Evolutionary conservation across 1,139 yeast species (phyloP).

Genomic region (Pichia sp.): DNA sequence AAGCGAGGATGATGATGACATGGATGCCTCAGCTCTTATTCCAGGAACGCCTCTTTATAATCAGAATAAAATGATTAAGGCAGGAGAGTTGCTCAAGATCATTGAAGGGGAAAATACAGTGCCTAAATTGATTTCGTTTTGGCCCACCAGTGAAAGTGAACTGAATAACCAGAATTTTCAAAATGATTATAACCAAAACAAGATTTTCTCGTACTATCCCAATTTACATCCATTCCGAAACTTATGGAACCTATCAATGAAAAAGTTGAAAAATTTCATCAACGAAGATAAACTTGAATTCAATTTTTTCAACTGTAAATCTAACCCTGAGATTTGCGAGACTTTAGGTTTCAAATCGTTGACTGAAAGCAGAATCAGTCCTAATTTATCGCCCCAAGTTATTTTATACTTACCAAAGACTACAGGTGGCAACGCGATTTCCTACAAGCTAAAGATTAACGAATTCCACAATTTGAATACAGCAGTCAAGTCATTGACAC

Average conservation of each 20-base stretch:
- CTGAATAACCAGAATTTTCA: slow-evolving; percentile 38
- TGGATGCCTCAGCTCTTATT: neutral
- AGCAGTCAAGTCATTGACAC: slow-evolving; percentile 29
- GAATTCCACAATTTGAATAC: slow-evolving; percentile 14
- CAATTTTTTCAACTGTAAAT: slow-evolving; percentile 56
- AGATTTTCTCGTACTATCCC: slow-evolving; percentile 43
- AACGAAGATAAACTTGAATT: slow-evolving; percentile 31
- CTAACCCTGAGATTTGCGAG: slow-evolving; percentile 47
- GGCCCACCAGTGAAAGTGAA: slow-evolving; percentile 51
- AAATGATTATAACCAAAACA: slow-evolving; percentile 26
- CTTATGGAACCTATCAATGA: slow-evolving; percentile 55
- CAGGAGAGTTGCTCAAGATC: slow-evolving; percentile 38
- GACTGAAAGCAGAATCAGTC: slow-evolving; percentile 12
- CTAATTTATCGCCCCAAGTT: slow-evolving; percentile 28
- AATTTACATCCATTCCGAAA: slow-evolving; percentile 49
- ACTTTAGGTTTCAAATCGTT: slow-evolving; percentile 43
- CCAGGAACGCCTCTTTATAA: neutral
- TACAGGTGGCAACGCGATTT: slow-evolving; percentile 35
- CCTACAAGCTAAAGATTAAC: slow-evolving; percentile 20
- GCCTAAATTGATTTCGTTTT: slow-evolving; percentile 58
- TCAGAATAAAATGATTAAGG: slow-evolving; percentile 22
- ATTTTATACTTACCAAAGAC: slow-evolving; percentile 39
- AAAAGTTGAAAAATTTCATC: slow-evolving; percentile 41
- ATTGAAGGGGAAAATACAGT: slow-evolving; percentile 45
- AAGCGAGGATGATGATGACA: neutral